phyloP scores from a whole-genome alignment of 768 basidiomycete species.

The Hericium coralloides region DNA sequence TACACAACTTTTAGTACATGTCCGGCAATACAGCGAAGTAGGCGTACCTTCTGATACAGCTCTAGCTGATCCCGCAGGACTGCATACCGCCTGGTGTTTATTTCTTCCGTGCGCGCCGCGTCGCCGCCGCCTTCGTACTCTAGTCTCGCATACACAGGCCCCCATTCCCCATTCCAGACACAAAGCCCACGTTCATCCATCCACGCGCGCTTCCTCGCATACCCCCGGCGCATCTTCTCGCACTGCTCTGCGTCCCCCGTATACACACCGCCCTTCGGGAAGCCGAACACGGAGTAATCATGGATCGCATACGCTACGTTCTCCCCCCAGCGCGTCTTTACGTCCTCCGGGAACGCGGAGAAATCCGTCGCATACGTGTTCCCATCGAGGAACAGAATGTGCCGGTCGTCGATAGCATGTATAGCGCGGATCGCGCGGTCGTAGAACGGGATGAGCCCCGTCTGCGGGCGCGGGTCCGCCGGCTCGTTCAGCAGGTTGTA shows the following conservation, averaged over 20 bases:
- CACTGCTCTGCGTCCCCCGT: constrained; percentile 22
- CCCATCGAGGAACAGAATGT: constrained; percentile 35
- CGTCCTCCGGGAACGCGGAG: constrained; percentile 20
- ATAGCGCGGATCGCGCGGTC: constrained; percentile 32
- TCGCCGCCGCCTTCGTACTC: constrained; percentile 17
- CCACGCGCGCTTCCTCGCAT: constrained; percentile 29
- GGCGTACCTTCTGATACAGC: constrained; percentile 25
- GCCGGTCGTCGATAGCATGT: constrained; percentile 29
- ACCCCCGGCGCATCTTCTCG: constrained; percentile 18
- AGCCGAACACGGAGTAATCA: constrained; percentile 31
- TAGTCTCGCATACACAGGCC: constrained; percentile 31
- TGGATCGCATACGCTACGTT: constrained; percentile 32
- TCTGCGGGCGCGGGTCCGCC: constrained; percentile 24
- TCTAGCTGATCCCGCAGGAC: constrained; percentile 30
- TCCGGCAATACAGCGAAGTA: not conserved
- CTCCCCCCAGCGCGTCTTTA: constrained; percentile 20
- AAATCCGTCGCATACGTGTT: constrained; percentile 32
- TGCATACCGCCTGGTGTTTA: constrained; percentile 29
- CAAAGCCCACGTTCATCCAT: constrained; percentile 23
- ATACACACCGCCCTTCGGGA: constrained; percentile 26
- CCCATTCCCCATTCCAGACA: constrained; percentile 34
- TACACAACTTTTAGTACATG: not conserved
- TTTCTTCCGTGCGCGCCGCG: constrained; percentile 23
- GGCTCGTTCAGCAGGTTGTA: constrained; percentile 42
- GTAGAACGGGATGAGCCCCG: constrained; percentile 28